Evolutionary conservation across 192 early-diverging fungal species (phyloP).

Genomic region (Entophlyctis luteolus): DNA sequence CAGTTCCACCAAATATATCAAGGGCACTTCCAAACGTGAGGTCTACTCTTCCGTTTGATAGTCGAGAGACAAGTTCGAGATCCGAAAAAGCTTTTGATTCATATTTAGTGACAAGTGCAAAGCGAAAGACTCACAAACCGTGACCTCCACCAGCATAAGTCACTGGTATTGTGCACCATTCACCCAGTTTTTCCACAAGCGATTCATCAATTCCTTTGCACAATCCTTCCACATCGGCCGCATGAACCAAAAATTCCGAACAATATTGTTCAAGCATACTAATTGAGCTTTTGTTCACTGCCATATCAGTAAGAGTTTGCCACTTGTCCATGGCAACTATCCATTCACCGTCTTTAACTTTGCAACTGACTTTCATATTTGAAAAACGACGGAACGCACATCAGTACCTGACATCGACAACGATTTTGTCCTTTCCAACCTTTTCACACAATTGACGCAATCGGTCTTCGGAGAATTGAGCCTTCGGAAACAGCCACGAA

Average conservation of each 20-base stretch:
- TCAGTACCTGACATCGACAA: slow-evolving; percentile 72
- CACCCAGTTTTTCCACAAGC: slow-evolving; percentile 75
- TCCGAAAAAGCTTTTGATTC: slow-evolving; percentile 53
- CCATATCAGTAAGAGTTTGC: slow-evolving; percentile 91
- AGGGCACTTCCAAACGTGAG: slow-evolving; percentile 93
- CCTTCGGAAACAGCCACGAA: slow-evolving; percentile 86
- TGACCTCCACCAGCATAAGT: slow-evolving; percentile 92
- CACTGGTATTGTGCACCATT: slow-evolving; percentile 82
- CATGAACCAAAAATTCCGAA: slow-evolving; percentile 92
- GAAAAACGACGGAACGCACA: not conserved
- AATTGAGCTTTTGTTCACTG: slow-evolving; percentile 62
- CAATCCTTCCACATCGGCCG: slow-evolving; percentile 95
- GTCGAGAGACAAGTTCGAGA: slow-evolving; percentile 67
- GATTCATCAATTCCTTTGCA: slow-evolving; percentile 89
- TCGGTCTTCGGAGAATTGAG: slow-evolving; percentile 63
- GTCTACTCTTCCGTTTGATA: slow-evolving; percentile 83
- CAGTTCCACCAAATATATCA: slow-evolving; percentile 92
- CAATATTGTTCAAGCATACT: slow-evolving; percentile 44
- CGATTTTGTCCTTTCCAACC: slow-evolving; percentile 68
- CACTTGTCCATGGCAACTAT: slow-evolving; percentile 97
- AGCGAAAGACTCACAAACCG: too few relatives aligned
- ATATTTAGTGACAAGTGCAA: too few relatives aligned
- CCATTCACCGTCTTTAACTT: slow-evolving; percentile 68
- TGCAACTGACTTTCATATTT: slow-evolving; percentile 57
- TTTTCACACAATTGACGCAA: slow-evolving; percentile 46